Percentiles rank a stretch among this genome's conserved stretches.
Conservation (phyloP, 2,329 filamentous ascomycete genomes). For the Scedosporium minutisporum region DNA sequence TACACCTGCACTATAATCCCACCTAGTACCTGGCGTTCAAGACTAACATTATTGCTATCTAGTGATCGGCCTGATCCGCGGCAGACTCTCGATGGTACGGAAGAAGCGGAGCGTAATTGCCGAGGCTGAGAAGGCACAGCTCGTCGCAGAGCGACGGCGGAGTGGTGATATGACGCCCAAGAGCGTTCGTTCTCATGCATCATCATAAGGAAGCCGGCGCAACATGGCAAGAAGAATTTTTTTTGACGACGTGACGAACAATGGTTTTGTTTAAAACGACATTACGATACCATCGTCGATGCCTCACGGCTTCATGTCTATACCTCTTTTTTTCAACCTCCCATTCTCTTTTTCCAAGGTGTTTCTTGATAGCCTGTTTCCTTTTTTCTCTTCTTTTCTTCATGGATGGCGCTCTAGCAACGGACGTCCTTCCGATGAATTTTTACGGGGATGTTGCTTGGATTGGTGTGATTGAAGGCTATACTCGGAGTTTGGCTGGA, state of each 20-base stretch:
- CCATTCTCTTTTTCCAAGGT: no score
- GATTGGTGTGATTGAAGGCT: neutral
- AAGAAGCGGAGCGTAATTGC: constrained; percentile 54
- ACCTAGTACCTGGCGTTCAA: neutral
- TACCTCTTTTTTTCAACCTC: no score
- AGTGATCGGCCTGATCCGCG: constrained; percentile 56
- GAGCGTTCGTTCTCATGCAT: constrained; percentile 40
- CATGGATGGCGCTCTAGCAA: no score
- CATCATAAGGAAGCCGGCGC: constrained; percentile 16
- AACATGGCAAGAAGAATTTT: neutral
- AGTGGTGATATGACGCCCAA: constrained; percentile 48
- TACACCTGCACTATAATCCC: neutral
- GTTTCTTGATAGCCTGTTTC: no score
- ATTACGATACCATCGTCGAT: neutral
- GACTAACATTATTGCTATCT: constrained; percentile 14
- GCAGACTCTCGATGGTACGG: constrained; percentile 44
- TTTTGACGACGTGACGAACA: neutral
- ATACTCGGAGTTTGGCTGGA: neutral
- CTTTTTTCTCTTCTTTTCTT: neutral
- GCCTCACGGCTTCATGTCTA: neutral
- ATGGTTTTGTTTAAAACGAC: neutral
- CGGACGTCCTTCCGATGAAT: no score
- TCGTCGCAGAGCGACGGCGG: constrained; percentile 33
- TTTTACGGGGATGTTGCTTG: neutral
- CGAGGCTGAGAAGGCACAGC: constrained; percentile 41